phyloP scores from a whole-genome alignment of 306 rosid genomes.

The Betula pendula region DNA sequence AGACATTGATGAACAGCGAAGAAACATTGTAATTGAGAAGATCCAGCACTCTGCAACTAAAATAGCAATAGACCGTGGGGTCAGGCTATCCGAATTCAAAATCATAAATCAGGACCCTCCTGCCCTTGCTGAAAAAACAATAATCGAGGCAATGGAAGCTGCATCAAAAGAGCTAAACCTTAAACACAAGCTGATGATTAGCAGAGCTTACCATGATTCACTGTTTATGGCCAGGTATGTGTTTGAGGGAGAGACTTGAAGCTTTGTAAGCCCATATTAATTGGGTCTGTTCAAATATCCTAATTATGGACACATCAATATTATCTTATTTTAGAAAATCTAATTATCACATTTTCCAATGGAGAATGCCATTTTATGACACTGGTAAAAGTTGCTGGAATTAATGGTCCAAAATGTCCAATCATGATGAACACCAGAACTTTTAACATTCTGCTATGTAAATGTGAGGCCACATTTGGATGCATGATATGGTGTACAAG shows the following conservation, averaged over 20 bases:
- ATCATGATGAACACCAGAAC: neutral
- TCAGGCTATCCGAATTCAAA: constrained; percentile 70
- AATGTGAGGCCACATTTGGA: neutral
- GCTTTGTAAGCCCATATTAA: neutral
- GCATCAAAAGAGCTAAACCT: constrained; percentile 75
- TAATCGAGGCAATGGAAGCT: constrained; percentile 70
- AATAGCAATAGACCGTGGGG: constrained; percentile 64
- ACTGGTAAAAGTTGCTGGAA: neutral
- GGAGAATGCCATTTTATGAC: neutral
- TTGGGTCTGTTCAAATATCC: neutral
- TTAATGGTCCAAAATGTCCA: neutral
- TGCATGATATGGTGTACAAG: neutral
- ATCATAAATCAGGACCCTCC: constrained; percentile 94
- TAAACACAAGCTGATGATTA: constrained; percentile 82
- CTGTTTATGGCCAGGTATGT: constrained; percentile 90
- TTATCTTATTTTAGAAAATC: neutral
- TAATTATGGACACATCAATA: neutral
- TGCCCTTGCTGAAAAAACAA: constrained; percentile 64
- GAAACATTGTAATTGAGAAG: constrained; percentile 79
- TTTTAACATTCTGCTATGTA: neutral
- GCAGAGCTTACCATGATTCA: constrained; percentile 96
- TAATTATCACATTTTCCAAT: neutral
- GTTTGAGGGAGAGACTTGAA: neutral
- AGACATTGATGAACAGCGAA: constrained; percentile 83
- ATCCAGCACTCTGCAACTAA: constrained; percentile 64